Conservation (phyloP, 2,329 filamentous ascomycete species). For the Ascochyta lentis region DNA sequence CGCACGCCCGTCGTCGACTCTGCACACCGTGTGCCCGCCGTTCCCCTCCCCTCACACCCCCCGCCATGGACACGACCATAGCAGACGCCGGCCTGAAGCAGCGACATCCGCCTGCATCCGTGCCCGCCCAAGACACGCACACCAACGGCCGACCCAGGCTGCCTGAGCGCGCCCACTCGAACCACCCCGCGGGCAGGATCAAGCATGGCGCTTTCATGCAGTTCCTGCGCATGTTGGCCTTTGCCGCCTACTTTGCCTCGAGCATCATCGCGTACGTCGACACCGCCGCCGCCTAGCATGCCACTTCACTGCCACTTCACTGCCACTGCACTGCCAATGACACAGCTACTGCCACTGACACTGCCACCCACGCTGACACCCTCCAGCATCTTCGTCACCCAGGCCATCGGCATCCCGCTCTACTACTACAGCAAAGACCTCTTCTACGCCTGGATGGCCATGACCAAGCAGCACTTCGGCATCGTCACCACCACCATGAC, state of each 20-base stretch:
- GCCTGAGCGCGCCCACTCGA: constrained; percentile 16
- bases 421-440: constrained; percentile 76
- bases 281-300: constrained; percentile 12
- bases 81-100: constrained; percentile 39
- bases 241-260: constrained; percentile 55
- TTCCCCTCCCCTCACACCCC: background rate
- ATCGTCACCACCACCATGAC: constrained; percentile 80
- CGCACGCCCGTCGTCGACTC: constrained; percentile 7
- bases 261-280: constrained; percentile 50
- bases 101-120: constrained; percentile 40
- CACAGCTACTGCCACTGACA: no score
- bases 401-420: constrained; percentile 74
- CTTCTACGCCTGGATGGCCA: constrained; percentile 84
- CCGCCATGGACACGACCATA: constrained; percentile 28
- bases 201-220: constrained; percentile 54
- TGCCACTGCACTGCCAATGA: no score
- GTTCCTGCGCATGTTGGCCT: constrained; percentile 52
- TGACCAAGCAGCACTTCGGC: constrained; percentile 85
- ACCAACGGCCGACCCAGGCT: constrained; percentile 21
- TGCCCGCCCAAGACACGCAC: constrained; percentile 24
- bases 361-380: constrained; percentile 28
- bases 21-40: constrained; percentile 1
- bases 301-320: no score
- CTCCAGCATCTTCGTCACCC: constrained; percentile 64
- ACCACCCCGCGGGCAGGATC: constrained; percentile 47